phyloP scores from a whole-genome alignment of 371 early-diverging fungal species.

The Apophysomyces variabilis region DNA sequence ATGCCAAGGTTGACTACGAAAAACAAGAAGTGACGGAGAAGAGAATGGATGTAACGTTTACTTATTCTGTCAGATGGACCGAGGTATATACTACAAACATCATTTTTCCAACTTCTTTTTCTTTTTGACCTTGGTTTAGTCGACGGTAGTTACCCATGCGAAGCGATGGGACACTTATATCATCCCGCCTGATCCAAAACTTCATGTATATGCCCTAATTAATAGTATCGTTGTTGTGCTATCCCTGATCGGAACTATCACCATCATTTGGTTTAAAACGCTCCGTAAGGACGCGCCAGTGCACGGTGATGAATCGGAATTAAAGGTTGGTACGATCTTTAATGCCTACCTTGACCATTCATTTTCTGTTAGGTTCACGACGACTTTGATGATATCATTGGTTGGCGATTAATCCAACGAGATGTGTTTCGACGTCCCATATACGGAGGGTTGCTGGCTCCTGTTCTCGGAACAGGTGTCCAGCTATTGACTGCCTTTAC shows the following conservation, averaged over 20 bases:
- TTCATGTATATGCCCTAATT: conserved; percentile 32
- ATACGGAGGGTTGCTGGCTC: conserved; percentile 52
- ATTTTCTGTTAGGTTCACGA: conserved; percentile 24
- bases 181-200: conserved; percentile 31
- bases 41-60: conserved; percentile 34
- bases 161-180: conserved; percentile 47
- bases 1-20: conserved; percentile 39
- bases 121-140: not conserved
- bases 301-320: conserved; percentile 22
- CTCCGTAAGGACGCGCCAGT: conserved; percentile 22
- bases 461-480: conserved; percentile 47
- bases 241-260: conserved; percentile 22
- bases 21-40: conserved; percentile 40
- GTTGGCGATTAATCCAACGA: conserved; percentile 50
- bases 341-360: not conserved
- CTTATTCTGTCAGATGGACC: conserved; percentile 54
- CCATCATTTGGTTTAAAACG: conserved; percentile 41
- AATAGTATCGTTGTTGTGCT: conserved; percentile 36
- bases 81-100: conserved; percentile 20
- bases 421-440: conserved; percentile 55
- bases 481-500: conserved; percentile 31
- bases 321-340: conserved; percentile 19
- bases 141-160: conserved; percentile 11
- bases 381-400: conserved; percentile 46
- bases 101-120: not conserved